Evolutionary conservation across 1,139 yeast genomes (phyloP).

Genomic region (Blastobotrys petasosporus): DNA sequence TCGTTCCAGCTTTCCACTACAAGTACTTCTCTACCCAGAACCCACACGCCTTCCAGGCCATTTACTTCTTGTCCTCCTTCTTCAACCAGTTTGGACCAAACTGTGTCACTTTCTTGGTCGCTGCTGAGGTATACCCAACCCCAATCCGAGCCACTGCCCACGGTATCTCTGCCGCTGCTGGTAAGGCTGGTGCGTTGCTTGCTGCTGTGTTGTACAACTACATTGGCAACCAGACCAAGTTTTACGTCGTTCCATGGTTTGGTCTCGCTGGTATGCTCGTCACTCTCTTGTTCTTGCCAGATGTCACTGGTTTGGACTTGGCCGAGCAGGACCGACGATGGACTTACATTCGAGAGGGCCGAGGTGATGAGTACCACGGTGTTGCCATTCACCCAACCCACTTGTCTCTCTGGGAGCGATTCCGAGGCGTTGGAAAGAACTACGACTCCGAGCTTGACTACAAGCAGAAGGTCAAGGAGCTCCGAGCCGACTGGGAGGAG

Average conservation of each 20-base stretch:
- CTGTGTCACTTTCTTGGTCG: slow-evolving; percentile 89
- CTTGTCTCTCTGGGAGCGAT: slow-evolving; percentile 34
- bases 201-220: slow-evolving; percentile 62
- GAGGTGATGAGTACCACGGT: slow-evolving; percentile 35
- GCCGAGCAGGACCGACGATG: slow-evolving; percentile 37
- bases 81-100: slow-evolving; percentile 81
- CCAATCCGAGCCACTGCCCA: slow-evolving; percentile 97
- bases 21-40: slow-evolving; percentile 41
- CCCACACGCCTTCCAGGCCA: slow-evolving; percentile 50
- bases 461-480: slow-evolving; percentile 35
- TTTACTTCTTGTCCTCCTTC: slow-evolving; percentile 58
- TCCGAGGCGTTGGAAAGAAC: slow-evolving; percentile 33
- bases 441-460: slow-evolving; percentile 36
- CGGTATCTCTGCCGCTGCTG: slow-evolving; percentile 94
- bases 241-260: slow-evolving; percentile 38
- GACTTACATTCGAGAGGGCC: slow-evolving; percentile 32
- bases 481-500: slow-evolving; percentile 35
- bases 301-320: slow-evolving; percentile 36
- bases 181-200: slow-evolving; percentile 94
- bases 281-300: slow-evolving; percentile 34
- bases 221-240: slow-evolving; percentile 32
- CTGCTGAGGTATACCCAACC: slow-evolving; percentile 97
- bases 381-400: slow-evolving; percentile 35
- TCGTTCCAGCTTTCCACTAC: slow-evolving; percentile 60
- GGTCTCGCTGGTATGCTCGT: slow-evolving; percentile 35